phyloP scores from a whole-genome alignment of 2,329 filamentous ascomycete species.

The Colletotrichum sidae region DNA sequence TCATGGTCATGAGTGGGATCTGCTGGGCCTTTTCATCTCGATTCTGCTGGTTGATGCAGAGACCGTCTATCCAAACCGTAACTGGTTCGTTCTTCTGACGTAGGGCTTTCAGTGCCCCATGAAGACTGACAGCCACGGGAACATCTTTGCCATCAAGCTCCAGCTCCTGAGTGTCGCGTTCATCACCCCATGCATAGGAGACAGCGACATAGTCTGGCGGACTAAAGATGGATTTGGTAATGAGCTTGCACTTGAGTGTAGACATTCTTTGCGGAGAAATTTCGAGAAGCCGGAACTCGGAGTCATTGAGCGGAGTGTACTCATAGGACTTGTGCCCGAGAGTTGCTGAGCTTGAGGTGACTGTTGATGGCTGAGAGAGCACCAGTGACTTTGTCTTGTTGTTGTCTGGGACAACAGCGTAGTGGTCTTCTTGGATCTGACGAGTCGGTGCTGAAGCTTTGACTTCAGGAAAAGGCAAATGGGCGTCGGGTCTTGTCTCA shows the following conservation, averaged over 20 bases:
- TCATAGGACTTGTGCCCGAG: constrained; percentile 11
- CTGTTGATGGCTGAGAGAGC: not conserved
- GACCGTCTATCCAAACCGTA: constrained; percentile 42
- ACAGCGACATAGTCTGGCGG: constrained; percentile 44
- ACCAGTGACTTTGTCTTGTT: not conserved
- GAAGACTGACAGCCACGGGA: constrained; percentile 38
- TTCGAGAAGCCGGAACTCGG: constrained; percentile 33
- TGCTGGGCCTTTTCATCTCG: constrained; percentile 14
- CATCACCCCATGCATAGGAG: constrained; percentile 50
- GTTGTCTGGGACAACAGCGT: not conserved
- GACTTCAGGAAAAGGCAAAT: not conserved
- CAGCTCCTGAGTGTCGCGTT: constrained; percentile 38
- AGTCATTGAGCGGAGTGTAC: constrained; percentile 17
- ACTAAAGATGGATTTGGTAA: constrained; percentile 31
- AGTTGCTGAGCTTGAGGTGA: not conserved
- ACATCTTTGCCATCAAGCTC: constrained; percentile 34
- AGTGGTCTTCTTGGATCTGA: not conserved
- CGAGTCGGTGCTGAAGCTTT: not conserved
- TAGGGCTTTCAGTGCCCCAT: constrained; percentile 39
- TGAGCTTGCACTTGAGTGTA: constrained; percentile 37
- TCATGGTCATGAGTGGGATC: constrained; percentile 36
- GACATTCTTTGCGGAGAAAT: constrained; percentile 36
- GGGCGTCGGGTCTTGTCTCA: not conserved
- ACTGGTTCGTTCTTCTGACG: constrained; percentile 28
- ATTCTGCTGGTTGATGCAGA: constrained; percentile 39